A percentile compares a stretch with the other conserved stretches of the same genome.
Conservation (phyloP, 495 filamentous ascomycete species). For the Neurospora sp. region DNA sequence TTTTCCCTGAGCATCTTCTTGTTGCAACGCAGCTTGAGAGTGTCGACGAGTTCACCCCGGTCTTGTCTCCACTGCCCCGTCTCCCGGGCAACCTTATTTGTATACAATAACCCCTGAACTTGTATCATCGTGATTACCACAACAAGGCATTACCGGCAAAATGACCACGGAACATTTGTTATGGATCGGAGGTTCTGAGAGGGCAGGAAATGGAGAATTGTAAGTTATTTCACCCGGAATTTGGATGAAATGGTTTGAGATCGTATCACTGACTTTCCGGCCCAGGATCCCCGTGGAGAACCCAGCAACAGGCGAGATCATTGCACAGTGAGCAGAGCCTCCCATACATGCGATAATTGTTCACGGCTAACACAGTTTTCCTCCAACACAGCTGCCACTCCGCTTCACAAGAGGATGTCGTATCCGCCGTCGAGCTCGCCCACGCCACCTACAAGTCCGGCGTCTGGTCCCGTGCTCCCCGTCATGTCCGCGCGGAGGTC, state of each 20-base stretch:
- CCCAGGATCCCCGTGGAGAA: slow-evolving; percentile 26
- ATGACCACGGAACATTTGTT: slow-evolving; percentile 2
- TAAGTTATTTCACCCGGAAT: slow-evolving; percentile 4
- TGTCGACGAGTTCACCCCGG: background rate
- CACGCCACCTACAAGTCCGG: slow-evolving; percentile 40
- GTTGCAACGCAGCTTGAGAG: background rate
- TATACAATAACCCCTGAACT: background rate
- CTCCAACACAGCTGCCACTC: slow-evolving; percentile 34
- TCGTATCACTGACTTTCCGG: background rate
- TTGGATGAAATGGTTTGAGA: background rate
- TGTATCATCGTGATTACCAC: background rate
- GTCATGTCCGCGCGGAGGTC: slow-evolving; percentile 42
- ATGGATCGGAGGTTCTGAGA: slow-evolving; percentile 24
- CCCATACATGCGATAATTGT: background rate
- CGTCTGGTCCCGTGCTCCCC: slow-evolving; percentile 46
- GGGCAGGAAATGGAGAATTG: slow-evolving; percentile 15
- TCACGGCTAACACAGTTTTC: slow-evolving; percentile 6
- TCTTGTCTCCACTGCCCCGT: background rate
- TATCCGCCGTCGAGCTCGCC: slow-evolving; percentile 33
- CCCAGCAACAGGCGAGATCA: slow-evolving; percentile 24
- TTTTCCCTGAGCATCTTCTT: background rate
- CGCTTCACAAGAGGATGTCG: slow-evolving; percentile 38
- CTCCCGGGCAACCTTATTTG: background rate
- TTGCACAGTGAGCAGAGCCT: slow-evolving; percentile 20
- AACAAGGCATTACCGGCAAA: background rate